Evolutionary conservation across 2,329 filamentous ascomycete species (phyloP), one percentile per base, ranked within the genome.

Genomic region (Pseudocercospora ulei): DNA sequence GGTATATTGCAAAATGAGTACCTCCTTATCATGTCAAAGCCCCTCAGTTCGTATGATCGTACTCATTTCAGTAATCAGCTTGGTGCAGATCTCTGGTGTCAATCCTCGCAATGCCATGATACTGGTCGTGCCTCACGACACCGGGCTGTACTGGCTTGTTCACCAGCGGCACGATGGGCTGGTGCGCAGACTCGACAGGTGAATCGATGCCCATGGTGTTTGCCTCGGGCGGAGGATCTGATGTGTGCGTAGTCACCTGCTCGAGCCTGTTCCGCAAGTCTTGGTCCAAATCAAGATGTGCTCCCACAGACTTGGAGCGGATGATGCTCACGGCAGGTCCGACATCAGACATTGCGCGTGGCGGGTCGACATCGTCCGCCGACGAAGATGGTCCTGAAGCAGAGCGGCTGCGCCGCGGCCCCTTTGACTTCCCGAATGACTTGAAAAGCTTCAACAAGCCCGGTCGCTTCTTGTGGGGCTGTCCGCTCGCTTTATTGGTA

Each of bases 111-210:
- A 56, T 52, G 3, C 55, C 55, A 38, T 49, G 51, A 45, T 60
- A 67, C 55, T 65, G 63, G 45, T 68, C 65, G 46, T 68, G 65
- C 39, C 65, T 48, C 24, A 60, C 51, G 9, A 59, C 60, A 9
- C 55, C 58, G 7, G 53, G 54, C 22, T 56, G 52, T 5, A 39
- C 41, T 3, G 61, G 34, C 44, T 34, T 56, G 42, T 17, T 54
- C 49, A 27, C 54, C 56, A 13, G 51, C 52, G 30, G 23, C 9
- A 43, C 40, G 12, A 31, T 34, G 2, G 37, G 34, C 13, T 36
- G 34, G 14, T 13, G 22, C 3, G 45, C 28, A 13, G 48, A 59
- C 12, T 55, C 44, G 14, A 58, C 40, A 23, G 57, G 54, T 13
- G 47, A 39, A 29, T 54, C 53, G 16, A 56, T 22, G n/a, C 39